Base-by-base conservation (phyloP, 306 rosid species). In the Fagus sylvatica region DNA sequence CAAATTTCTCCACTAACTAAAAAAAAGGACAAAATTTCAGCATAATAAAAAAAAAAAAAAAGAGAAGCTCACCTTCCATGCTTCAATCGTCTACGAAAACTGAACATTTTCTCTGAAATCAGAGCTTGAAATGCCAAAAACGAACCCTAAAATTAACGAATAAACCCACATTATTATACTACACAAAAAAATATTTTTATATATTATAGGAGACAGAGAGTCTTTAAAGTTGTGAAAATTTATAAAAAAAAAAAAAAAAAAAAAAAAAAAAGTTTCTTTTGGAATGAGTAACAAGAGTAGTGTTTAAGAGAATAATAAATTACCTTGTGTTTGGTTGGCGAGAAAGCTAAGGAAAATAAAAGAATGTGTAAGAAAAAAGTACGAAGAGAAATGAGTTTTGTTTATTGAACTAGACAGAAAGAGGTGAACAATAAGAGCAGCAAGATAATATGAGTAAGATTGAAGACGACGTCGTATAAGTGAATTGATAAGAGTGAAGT, bases 31-130 rank as follows among this genome's bases (percentile, higher is more conserved):
- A 61, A 32, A 12, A 46, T 9, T 32, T 60, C 7, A 11, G 17
- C 62, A 7, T 0, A 30, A 65, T 0, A 65, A 34, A 12, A 34
- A 6, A 39, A 39, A 65, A 40, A 7, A 48, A n/a, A 15, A 9
- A 69, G 10, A 64, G 73, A 76, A 56, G 6, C 83, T 74, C 77
- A 92, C 97, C 97, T 87, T 76, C 90, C 93, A 75, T 82, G 89
- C 86, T 94, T 94, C 86, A 78, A 79, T 57, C 97, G 97, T 77
- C 96, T 85, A 68, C 98, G 97, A 84, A 94, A 90, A 4, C 94
- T 88, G 76, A 94, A 90, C 98, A 94, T 94, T 72, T 82, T 87
- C 28, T 11, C 53, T 69, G 53, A 62, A 59, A 68, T 56, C 53
- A 53, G 53, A 73, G 36, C 78, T 68, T 28, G 11, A 65, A 61